Conservation (phyloP, 2,329 filamentous ascomycete species). For the Diaporthe eres region DNA sequence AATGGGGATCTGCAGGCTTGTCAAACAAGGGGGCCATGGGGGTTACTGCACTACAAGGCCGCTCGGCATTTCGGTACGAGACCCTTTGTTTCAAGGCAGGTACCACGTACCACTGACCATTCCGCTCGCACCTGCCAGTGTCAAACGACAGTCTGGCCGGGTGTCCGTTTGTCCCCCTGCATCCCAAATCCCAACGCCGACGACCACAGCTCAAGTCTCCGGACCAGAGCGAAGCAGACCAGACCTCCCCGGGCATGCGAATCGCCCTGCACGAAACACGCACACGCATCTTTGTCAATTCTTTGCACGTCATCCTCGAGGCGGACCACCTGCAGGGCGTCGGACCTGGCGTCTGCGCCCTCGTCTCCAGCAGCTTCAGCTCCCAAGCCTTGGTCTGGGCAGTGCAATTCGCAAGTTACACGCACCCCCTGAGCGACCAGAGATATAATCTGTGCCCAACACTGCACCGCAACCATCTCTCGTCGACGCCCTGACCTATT, state of each 20-base stretch:
- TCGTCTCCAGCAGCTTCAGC: constrained; percentile 15
- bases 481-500: background rate
- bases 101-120: constrained; percentile 20
- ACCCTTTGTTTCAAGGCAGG: constrained; percentile 32
- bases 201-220: constrained; percentile 16
- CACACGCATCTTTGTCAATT: background rate
- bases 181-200: constrained; percentile 1
- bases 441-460: constrained; percentile 30
- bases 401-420: constrained; percentile 13
- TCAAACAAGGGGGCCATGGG: constrained; percentile 24
- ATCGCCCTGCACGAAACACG: background rate
- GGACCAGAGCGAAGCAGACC: constrained; percentile 7
- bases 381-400: constrained; percentile 24
- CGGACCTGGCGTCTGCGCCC: constrained; percentile 30
- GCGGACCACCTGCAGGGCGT: constrained; percentile 11
- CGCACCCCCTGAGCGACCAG: constrained; percentile 12
- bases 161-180: constrained; percentile 13
- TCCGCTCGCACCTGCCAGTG: constrained; percentile 11
- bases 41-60: constrained; percentile 9
- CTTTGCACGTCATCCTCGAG: background rate
- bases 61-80: constrained; percentile 33
- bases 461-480: background rate
- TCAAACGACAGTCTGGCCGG: constrained; percentile 2
- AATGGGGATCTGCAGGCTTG: constrained; percentile 30
- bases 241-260: background rate